These are phyloP conservation scores for Cladosporium sp. DNA, from an alignment of 2,329 filamentous ascomycete genomes.

Conservation along the genomic window DNA sequence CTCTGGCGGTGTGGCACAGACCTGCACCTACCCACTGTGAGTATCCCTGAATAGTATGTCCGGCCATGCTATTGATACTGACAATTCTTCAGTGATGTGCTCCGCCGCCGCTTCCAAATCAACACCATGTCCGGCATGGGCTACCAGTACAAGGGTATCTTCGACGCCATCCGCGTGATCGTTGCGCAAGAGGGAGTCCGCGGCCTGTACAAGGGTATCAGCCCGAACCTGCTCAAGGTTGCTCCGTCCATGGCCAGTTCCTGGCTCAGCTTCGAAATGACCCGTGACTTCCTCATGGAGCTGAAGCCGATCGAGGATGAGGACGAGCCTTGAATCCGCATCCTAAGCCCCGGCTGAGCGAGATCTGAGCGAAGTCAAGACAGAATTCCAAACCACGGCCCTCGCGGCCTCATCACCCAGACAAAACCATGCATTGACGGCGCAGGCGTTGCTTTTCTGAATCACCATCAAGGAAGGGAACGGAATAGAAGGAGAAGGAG, in stretches of 20 bases:
- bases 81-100: slow-evolving; percentile 61
- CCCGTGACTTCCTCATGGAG: slow-evolving; percentile 73
- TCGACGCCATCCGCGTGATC: slow-evolving; percentile 77
- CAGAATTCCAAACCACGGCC: neutral
- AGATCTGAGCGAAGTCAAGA: neutral
- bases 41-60: slow-evolving; percentile 29
- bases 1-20: slow-evolving; percentile 94
- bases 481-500: neutral
- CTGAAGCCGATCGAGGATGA: slow-evolving; percentile 40
- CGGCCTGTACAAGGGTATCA: slow-evolving; percentile 92
- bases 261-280: slow-evolving; percentile 95
- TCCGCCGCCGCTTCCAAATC: slow-evolving; percentile 91
- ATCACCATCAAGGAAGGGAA: neutral
- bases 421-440: neutral
- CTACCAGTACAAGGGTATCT: slow-evolving; percentile 84
- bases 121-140: slow-evolving; percentile 99
- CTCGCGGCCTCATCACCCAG: neutral
- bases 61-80: neutral
- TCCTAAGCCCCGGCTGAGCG: neutral
- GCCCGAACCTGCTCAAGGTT: slow-evolving; percentile 92
- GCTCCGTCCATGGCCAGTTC: slow-evolving; percentile 97
- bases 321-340: neutral
- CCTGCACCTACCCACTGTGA: slow-evolving; percentile 96
- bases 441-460: neutral
- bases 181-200: slow-evolving; percentile 72